These are phyloP conservation scores for Neckera pumila DNA, from an alignment of 225 moss, liverwort and hornwort genomes.

Conservation along the genomic window DNA sequence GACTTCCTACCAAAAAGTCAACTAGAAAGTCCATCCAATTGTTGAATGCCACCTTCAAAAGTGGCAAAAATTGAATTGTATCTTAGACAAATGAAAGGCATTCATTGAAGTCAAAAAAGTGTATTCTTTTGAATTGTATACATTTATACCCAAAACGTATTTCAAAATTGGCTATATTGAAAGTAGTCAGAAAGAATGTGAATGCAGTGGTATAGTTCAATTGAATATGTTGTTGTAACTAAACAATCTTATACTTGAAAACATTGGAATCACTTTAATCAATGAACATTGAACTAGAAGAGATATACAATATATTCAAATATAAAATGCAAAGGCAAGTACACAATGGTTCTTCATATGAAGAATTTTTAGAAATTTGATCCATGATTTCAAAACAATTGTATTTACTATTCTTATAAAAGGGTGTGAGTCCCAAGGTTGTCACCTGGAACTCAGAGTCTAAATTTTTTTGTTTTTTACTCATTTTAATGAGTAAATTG, in stretches of 20 bases:
- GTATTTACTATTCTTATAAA: neutral
- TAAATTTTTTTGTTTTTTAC: too few relatives aligned
- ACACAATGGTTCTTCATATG: neutral
- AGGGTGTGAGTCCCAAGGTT: too few relatives aligned
- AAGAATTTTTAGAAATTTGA: neutral
- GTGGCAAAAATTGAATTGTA: neutral
- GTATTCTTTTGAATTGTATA: neutral
- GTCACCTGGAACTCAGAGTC: too few relatives aligned
- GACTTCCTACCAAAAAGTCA: neutral
- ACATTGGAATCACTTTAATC: neutral
- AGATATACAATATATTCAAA: neutral
- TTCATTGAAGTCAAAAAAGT: too few relatives aligned
- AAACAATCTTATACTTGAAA: neutral
- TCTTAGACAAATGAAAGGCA: neutral
- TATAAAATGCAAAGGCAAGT: neutral
- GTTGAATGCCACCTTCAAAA: neutral
- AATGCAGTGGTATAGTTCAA: neutral
- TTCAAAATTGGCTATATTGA: neutral
- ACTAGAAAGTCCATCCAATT: neutral
- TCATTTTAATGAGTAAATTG: too few relatives aligned
- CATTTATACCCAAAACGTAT: neutral
- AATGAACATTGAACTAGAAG: neutral
- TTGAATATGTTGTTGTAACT: neutral
- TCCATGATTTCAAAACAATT: neutral
- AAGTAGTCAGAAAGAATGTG: neutral